Evolutionary conservation across 176 grass and related monocot genomes (phyloP), one percentile per base, ranked within the genome.

Genomic region (Oryza meyeriana): DNA sequence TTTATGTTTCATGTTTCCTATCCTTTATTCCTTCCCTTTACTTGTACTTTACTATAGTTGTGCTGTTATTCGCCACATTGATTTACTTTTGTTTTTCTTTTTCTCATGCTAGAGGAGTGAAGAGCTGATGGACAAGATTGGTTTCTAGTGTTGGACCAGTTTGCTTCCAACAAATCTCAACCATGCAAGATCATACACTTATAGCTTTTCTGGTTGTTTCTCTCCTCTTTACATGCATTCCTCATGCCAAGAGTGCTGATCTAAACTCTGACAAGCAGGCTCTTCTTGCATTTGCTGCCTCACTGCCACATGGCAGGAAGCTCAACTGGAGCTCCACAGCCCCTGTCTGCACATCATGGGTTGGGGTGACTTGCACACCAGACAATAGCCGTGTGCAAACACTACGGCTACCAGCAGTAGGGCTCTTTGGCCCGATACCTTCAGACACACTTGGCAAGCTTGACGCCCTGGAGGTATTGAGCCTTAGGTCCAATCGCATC

Each of bases 401-500:
- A 5, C 74, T 99, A 29, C 89, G 93, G 2, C 73, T 99, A 66
- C 96, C 96, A 34, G 93, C 81, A 27, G 90, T 95, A 76, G 96
- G 96, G 80, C 88, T 99, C 57, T 86, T 95, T 14, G 96, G 96
- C 69, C 81, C 86, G 73, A 83, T 99, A 73, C 96, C 91, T 58
- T 70, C 89, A 1, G 84, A 93, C 74, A 99, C 77, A 12, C 93
- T 99, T 85, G 91, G 89, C 50, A 93, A 95, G 66, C 96, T 99
- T 88, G 91, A 99, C 81, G 96, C 93, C 24, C 65, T 99, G 39
- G 83, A 99, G 77, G 80, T 99, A 59, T 84, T 99, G 82, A 99
- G 96, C 83, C 93, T 99, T 36, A 79, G 93, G 45, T 99, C 91
- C 68, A 99, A 99, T 74, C 91, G 93, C 79, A 78, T 99, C 69